These are phyloP conservation scores for Clitopilus hobsonii DNA, from an alignment of 768 basidiomycete species.

Conservation along the genomic window DNA sequence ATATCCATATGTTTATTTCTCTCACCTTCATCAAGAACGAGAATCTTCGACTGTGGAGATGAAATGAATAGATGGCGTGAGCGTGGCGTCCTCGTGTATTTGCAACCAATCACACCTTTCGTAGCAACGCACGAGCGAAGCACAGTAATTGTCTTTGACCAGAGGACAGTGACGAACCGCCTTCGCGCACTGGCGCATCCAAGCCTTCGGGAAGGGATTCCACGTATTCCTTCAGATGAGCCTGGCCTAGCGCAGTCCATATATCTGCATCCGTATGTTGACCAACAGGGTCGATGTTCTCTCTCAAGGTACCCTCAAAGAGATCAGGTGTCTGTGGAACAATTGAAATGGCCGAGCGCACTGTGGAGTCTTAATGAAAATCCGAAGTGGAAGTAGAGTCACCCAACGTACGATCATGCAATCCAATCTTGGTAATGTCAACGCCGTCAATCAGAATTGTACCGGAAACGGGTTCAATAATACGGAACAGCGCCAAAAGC, in stretches of 20 bases:
- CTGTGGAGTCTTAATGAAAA: constrained; percentile 24
- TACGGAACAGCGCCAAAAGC: constrained; percentile 70
- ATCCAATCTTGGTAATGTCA: constrained; percentile 71
- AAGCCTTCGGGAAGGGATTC: constrained; percentile 61
- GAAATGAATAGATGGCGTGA: constrained; percentile 2
- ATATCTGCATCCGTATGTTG: constrained; percentile 73
- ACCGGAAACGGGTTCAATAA: constrained; percentile 67
- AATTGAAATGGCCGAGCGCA: constrained; percentile 77
- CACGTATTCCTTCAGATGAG: constrained; percentile 65
- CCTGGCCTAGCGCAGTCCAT: constrained; percentile 83
- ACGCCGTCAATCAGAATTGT: constrained; percentile 70
- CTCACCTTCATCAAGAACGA: constrained; percentile 89
- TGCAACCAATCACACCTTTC: constrained; percentile 24
- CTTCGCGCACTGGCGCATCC: constrained; percentile 73
- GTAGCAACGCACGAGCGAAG: constrained; percentile 79
- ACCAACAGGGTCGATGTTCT: constrained; percentile 88
- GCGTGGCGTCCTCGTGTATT: constrained; percentile 33
- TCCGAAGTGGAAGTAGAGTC: neutral
- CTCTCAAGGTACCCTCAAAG: constrained; percentile 70
- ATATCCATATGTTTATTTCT: neutral
- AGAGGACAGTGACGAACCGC: constrained; percentile 74
- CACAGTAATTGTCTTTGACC: constrained; percentile 89
- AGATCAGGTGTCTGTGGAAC: constrained; percentile 78
- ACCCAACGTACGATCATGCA: constrained; percentile 59
- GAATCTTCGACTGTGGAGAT: constrained; percentile 61